These are phyloP conservation scores for Speleostelium caveatum DNA, from an alignment of 78 protist genomes.

Conservation along the genomic window DNA sequence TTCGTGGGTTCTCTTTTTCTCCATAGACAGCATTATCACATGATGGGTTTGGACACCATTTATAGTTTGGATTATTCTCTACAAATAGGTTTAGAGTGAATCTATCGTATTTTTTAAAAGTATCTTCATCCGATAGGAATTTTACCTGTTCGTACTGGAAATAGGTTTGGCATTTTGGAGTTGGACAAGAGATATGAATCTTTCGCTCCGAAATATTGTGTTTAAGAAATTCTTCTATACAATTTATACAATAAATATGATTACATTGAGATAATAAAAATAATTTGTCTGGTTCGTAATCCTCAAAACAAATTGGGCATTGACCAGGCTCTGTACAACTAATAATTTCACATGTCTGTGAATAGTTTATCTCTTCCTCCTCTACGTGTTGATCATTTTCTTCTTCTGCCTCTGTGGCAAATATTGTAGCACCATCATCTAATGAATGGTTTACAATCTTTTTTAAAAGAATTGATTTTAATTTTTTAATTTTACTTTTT, in stretches of 20 bases:
- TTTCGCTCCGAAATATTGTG: neutral
- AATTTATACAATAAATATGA: slow-evolving; percentile 29
- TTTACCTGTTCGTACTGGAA: slow-evolving; percentile 33
- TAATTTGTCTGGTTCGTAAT: neutral
- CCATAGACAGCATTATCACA: slow-evolving; percentile 44
- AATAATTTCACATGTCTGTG: neutral
- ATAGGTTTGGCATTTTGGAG: neutral
- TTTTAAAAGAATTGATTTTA: too few relatives aligned
- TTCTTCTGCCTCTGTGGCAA: too few relatives aligned
- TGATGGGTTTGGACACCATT: slow-evolving; percentile 53
- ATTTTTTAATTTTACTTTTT: too few relatives aligned
- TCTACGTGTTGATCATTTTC: neutral
- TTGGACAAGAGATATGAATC: slow-evolving; percentile 14
- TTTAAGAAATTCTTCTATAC: slow-evolving; percentile 9
- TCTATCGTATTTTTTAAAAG: slow-evolving; percentile 11
- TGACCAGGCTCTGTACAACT: neutral
- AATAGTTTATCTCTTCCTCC: neutral
- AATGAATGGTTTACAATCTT: too few relatives aligned
- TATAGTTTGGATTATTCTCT: slow-evolving; percentile 20
- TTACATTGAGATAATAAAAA: slow-evolving; percentile 26
- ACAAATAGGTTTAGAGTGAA: slow-evolving; percentile 25
- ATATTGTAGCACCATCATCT: too few relatives aligned
- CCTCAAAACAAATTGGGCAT: slow-evolving; percentile 27
- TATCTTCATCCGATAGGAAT: neutral
- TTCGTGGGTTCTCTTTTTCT: slow-evolving; percentile 33